Percentiles rank a stretch among this genome's conserved stretches.
Evolutionary conservation across 2,329 filamentous ascomycete genomes (phyloP).

Genomic region (Curvularia sp.): DNA sequence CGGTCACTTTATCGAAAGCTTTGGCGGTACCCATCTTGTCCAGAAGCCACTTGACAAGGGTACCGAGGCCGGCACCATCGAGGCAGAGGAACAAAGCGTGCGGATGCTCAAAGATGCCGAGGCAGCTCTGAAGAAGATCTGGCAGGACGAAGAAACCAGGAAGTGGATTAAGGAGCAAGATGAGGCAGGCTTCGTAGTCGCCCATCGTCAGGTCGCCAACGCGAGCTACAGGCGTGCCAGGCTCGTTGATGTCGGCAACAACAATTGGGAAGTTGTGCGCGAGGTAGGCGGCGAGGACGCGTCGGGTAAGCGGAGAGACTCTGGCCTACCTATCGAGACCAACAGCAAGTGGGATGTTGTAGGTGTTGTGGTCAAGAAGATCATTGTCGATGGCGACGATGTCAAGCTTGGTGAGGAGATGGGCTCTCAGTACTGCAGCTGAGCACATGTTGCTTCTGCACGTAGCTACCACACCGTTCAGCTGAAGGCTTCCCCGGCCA

Average conservation of each 20-base stretch:
- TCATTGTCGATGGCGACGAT: conserved; percentile 36
- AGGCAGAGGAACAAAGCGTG: conserved; percentile 44
- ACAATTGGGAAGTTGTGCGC: conserved; percentile 42
- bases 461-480: not conserved
- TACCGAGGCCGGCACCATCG: conserved; percentile 44
- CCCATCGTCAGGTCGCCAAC: conserved; percentile 40
- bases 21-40: conserved; percentile 42
- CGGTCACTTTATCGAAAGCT: conserved; percentile 37
- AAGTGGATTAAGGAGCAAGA: conserved; percentile 40
- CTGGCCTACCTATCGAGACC: conserved; percentile 40
- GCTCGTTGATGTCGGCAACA: conserved; percentile 40
- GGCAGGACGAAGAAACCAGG: conserved; percentile 31
- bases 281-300: conserved; percentile 39
- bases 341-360: conserved; percentile 46
- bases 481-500: not conserved
- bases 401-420: conserved; percentile 44
- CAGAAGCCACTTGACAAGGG: conserved; percentile 38
- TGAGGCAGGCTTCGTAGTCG: conserved; percentile 45
- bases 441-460: not conserved
- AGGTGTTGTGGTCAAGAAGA: conserved; percentile 42
- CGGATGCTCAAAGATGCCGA: conserved; percentile 41
- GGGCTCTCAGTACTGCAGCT: conserved; percentile 39
- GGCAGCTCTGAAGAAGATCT: conserved; percentile 36
- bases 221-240: conserved; percentile 47
- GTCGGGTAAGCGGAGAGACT: conserved; percentile 42